phyloP scores from a whole-genome alignment of 805 yeast genomes.

The Teunomyces cretensis region DNA sequence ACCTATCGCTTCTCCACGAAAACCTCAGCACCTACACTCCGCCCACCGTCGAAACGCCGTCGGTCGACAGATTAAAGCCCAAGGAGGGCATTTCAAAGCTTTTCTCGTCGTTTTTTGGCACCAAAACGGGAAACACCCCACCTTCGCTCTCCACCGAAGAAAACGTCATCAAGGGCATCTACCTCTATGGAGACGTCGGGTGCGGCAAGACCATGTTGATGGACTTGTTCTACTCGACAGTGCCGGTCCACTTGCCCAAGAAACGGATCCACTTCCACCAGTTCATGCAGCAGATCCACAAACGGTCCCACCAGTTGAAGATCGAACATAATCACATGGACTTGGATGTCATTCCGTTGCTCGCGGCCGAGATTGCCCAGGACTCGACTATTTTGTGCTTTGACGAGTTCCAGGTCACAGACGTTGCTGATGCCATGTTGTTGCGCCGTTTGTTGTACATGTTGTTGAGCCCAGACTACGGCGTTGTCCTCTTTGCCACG shows the following conservation, averaged over 20 bases:
- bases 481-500: conserved; percentile 87
- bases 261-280: conserved; percentile 91
- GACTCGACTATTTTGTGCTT: conserved; percentile 80
- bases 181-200: conserved; percentile 95
- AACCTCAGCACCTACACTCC: conserved; percentile 59
- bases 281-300: conserved; percentile 93
- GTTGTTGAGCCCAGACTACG: conserved; percentile 71
- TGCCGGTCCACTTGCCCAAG: conserved; percentile 76
- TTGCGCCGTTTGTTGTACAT: conserved; percentile 70
- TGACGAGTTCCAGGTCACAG: conserved; percentile 97
- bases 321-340: conserved; percentile 53
- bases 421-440: conserved; percentile 98
- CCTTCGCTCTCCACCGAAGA: conserved; percentile 16
- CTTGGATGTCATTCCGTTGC: conserved; percentile 76
- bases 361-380: conserved; percentile 81
- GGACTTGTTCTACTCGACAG: conserved; percentile 88
- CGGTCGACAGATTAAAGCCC: conserved; percentile 51
- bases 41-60: conserved; percentile 55
- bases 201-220: conserved; percentile 98
- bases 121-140: not conserved
- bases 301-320: conserved; percentile 76
- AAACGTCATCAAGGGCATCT: conserved; percentile 70
- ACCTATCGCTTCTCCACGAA: conserved; percentile 58
- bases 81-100: conserved; percentile 43
- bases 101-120: conserved; percentile 20